phyloP scores from a whole-genome alignment of 805 yeast species.

The Spencermartinsiella europaea region DNA sequence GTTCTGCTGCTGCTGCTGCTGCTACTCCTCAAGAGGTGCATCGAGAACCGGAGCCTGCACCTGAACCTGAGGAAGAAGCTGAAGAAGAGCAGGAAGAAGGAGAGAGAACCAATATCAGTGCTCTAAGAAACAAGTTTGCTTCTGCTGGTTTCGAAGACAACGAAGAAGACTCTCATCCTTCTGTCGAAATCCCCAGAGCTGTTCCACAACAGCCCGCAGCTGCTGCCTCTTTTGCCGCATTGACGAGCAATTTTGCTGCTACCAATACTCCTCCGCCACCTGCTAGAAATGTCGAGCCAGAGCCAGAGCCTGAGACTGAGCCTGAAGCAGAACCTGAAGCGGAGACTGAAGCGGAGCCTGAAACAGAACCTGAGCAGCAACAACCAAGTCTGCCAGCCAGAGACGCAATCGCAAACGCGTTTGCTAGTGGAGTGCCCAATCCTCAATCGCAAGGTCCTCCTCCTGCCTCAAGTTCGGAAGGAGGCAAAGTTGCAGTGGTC shows the following conservation, averaged over 20 bases:
- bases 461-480: conserved; percentile 9
- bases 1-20: conserved; percentile 26
- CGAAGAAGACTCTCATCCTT: conserved; percentile 4
- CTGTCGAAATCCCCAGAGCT: not conserved
- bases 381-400: not conserved
- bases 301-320: conserved; percentile 9
- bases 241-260: conserved; percentile 26
- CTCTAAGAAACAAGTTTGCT: conserved; percentile 8
- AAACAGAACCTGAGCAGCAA: conserved; percentile 33
- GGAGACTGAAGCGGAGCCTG: conserved; percentile 35
- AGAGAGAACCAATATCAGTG: conserved; percentile 4
- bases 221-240: conserved; percentile 25
- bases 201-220: conserved; percentile 16
- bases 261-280: conserved; percentile 13
- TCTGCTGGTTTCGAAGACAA: conserved; percentile 7
- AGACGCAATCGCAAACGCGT: conserved; percentile 8
- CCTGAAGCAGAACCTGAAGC: conserved; percentile 21
- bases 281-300: conserved; percentile 22
- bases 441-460: conserved; percentile 20
- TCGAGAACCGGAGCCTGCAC: not conserved
- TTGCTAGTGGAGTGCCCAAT: conserved; percentile 9
- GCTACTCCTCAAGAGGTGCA: not conserved
- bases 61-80: conserved; percentile 14
- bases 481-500: conserved; percentile 36
- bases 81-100: conserved; percentile 14